Evolutionary conservation across 2,329 filamentous ascomycete genomes (phyloP), one percentile per base, ranked within the genome.

Genomic region (Venturia asperata): DNA sequence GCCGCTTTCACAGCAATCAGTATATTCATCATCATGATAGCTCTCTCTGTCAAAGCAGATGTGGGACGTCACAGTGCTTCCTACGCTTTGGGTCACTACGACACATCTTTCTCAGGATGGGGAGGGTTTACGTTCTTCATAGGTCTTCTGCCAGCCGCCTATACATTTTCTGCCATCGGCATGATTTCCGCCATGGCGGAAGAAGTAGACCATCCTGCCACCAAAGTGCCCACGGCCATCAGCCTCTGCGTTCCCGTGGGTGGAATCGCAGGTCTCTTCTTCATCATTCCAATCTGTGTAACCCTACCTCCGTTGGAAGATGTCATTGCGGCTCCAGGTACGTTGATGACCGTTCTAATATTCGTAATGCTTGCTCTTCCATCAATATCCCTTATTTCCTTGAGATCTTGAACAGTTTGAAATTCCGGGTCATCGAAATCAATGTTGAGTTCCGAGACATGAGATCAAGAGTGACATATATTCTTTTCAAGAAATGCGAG

Each of bases 281-380:
- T 89, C 74, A 75, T 92, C n/a, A 83, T 92, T 55, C 89, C 89
- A 0, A 82, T 93, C 68, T 81, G 92, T 34, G 92, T 92, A 73
- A 87, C 91, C 39, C 79, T 92, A 42, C 89, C 89, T 0, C 55
- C 88, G 62, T 82, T 92, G 7, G 70, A 84, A 68, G 76, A 79
- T 58, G 82, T 92, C n/a, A 83, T 90, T 34, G 74, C 76, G 1
- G 87, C 89, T 19, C 52, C 47, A 52, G 47, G 47, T 27, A 27
- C 5, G 47, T 52, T 49, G 47, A 27, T 11, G 4, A n/a, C 11
- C 24, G 21, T 27, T 10, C 21, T 27, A 10, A 6, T 4, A 9
- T 52, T 27, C 10, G 10, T 42, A 27, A 30, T 27, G 21, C 47
- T 27, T 5, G 47, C 11, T 24, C 13, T 21, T 27, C 1, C 24